Evolutionary conservation across 352 stramenopile genomes (phyloP).

Genomic region (Aphanomyces euteiches): DNA sequence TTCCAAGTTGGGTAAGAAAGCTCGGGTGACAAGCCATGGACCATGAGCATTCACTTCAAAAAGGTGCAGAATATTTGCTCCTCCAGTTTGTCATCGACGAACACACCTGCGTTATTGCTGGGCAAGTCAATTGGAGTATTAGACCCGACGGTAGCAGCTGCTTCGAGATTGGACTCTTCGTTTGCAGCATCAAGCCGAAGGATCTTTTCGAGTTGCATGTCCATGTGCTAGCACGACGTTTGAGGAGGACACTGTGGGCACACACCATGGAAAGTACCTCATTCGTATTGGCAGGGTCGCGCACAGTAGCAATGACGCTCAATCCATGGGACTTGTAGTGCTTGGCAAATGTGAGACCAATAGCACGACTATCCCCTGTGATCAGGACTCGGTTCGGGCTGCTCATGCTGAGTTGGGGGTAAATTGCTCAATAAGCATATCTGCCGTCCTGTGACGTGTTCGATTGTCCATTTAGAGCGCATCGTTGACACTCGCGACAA

Average conservation of each 20-base stretch:
- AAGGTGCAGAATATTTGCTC: constrained; percentile 49
- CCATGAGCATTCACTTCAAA: constrained; percentile 66
- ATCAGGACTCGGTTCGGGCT: constrained; percentile 38
- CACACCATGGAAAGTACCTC: constrained; percentile 4
- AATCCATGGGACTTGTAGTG: constrained; percentile 35
- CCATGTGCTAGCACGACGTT: constrained; percentile 28
- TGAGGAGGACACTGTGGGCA: neutral
- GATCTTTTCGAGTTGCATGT: constrained; percentile 14
- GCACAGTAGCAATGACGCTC: constrained; percentile 36
- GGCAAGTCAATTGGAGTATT: constrained; percentile 51
- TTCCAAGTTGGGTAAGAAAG: constrained; percentile 44
- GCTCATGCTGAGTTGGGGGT: neutral
- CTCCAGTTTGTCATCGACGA: constrained; percentile 34
- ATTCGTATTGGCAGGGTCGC: constrained; percentile 14
- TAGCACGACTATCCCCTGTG: constrained; percentile 38
- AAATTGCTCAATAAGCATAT: no score
- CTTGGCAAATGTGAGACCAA: constrained; percentile 36
- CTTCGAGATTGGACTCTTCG: constrained; percentile 16
- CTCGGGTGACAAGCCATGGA: constrained; percentile 53
- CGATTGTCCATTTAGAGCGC: neutral
- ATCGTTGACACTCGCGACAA: no score
- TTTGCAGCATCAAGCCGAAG: constrained; percentile 8
- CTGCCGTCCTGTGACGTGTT: neutral
- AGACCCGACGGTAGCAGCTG: neutral
- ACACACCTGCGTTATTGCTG: constrained; percentile 62